Conservation (phyloP, 495 filamentous ascomycete genomes). For the Aspergillus haitiensis region DNA sequence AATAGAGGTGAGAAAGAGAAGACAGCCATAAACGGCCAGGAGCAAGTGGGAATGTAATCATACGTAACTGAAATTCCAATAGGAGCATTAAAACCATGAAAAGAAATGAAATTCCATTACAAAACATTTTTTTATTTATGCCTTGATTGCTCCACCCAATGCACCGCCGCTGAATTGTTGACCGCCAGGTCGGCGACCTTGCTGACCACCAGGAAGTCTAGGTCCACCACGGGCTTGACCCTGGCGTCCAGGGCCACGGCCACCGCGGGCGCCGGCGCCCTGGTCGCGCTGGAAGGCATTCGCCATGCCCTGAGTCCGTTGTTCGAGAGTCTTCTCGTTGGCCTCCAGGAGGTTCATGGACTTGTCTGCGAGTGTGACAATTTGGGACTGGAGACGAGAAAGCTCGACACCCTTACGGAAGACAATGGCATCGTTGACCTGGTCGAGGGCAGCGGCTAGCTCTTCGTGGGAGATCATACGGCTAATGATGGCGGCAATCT, state of each 20-base stretch:
- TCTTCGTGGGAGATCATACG: constrained; percentile 99
- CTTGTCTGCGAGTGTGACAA: constrained; percentile 93
- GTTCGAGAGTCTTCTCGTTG: constrained; percentile 96
- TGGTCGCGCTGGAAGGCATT: constrained; percentile 92
- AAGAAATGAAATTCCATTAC: constrained; percentile 45
- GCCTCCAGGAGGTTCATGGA: constrained; percentile 91
- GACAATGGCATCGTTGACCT: constrained; percentile 95
- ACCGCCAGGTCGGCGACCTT: constrained; percentile 54
- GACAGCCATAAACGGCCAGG: constrained; percentile 17
- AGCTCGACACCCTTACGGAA: constrained; percentile 99
- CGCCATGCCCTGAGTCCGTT: constrained; percentile 90
- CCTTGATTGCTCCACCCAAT: constrained; percentile 64
- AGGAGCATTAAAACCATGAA: constrained; percentile 31
- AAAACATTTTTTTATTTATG: constrained; percentile 45
- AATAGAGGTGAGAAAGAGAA: constrained; percentile 5
- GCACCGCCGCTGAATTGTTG: constrained; percentile 65
- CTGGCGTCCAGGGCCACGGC: constrained; percentile 59
- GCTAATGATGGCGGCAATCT: constrained; percentile 91
- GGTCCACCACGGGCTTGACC: constrained; percentile 69
- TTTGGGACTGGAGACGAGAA: constrained; percentile 90
- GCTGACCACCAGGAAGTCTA: constrained; percentile 48
- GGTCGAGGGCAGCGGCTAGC: constrained; percentile 91
- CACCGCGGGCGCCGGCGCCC: constrained; percentile 71
- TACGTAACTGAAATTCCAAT: constrained; percentile 26
- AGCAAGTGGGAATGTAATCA: constrained; percentile 25